Evolutionary conservation across 805 yeast species (phyloP), one percentile per base, ranked within the genome.

Genomic region (Ascoidea asiatica): DNA sequence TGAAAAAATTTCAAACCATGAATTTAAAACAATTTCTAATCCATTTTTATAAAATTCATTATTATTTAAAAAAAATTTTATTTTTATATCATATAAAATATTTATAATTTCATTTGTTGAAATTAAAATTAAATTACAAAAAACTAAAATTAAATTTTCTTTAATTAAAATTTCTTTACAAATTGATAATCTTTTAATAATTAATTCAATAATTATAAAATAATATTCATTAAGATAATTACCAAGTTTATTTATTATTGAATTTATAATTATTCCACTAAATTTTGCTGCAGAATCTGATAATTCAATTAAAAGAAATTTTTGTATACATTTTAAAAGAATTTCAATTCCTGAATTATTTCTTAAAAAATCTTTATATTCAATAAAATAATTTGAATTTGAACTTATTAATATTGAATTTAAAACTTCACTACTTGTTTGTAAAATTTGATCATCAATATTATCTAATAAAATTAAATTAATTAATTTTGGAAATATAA

Each of bases 1-100:
- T 52, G 85, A 90, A 60, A 86, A 89, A 2, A 86, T 73, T 21
- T 75, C 76, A 42, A 90, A 71, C 97, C 97, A 92, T 43, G 83
- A 79, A 2, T 81, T 79, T 43, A 90, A 58, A 1, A 86, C 75
- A 3, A 71, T 60, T 20, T 64, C 64, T 7, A 88, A 63, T 1
- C 82, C 80, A 21, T 67, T 53, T 2, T 48, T 35, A 4, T 37
- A 46, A 2, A 41, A 49, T 21, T 22, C 42, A 38, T 7, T 15
- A n/a, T n/a, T n/a, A n/a, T n/a, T n/a, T n/a, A n/a, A n/a, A n/a
- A n/a, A n/a, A n/a, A n/a, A n/a, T n/a, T n/a, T n/a, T n/a, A n/a
- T n/a, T 11, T 21, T 50, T 46, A 74, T 63, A 6, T 61, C 60
- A 19, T 67, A 63, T 43, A 90, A 68, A 46, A 86, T 79, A 37